These are phyloP conservation scores for Venturia nashicola DNA, from an alignment of 2,329 filamentous ascomycete genomes.

Conservation along the genomic window DNA sequence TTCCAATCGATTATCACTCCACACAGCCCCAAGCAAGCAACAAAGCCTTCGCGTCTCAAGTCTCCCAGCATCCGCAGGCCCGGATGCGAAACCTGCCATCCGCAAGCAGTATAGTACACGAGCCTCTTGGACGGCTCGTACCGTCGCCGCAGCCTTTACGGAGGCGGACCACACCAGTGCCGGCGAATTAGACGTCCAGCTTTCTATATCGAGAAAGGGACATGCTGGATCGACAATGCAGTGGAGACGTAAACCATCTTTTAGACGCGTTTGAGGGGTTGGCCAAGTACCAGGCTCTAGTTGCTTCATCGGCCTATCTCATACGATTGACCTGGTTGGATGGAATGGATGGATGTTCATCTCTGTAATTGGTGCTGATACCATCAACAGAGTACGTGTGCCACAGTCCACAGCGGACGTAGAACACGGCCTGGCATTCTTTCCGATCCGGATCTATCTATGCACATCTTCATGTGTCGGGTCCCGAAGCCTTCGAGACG, in stretches of 20 bases:
- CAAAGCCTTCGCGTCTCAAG: neutral
- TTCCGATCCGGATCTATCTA: too few relatives aligned
- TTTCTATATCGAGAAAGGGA: neutral
- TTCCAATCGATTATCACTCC: too few relatives aligned
- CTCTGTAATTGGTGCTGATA: too few relatives aligned
- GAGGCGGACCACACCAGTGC: neutral
- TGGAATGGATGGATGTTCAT: too few relatives aligned
- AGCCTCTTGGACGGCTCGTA: neutral
- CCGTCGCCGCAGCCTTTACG: neutral
- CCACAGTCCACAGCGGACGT: too few relatives aligned
- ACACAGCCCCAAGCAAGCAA: neutral
- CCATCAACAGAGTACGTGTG: too few relatives aligned
- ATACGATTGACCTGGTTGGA: neutral
- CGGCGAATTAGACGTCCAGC: neutral
- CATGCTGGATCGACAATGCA: neutral
- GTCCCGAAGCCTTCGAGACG: too few relatives aligned
- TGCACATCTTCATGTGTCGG: too few relatives aligned
- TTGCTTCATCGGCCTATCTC: neutral
- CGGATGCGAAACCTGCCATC: neutral
- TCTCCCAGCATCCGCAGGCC: neutral
- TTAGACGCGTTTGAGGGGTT: neutral
- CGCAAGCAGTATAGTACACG: neutral
- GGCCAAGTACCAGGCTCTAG: neutral
- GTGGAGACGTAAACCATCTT: neutral
- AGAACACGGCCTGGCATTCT: too few relatives aligned